Evolutionary conservation across 768 basidiomycete genomes (phyloP), one percentile per base, ranked within the genome.

Genomic region (Termitomyces sp.): DNA sequence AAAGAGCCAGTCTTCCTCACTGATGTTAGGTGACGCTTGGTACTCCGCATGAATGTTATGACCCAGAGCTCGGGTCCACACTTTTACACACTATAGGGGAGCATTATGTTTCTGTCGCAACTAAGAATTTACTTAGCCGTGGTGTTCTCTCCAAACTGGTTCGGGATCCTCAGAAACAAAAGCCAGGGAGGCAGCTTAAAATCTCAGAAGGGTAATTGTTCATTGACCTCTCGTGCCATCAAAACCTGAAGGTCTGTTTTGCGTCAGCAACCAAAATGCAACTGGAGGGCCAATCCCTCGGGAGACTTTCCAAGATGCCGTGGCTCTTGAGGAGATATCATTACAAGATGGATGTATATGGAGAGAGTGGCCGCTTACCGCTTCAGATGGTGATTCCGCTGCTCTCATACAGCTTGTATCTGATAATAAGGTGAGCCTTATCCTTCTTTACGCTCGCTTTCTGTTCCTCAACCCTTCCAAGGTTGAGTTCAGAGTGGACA

Each of bases 341-440:
- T 65, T 71, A 28, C 77, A 79, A 44, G 55, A 56, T 47, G 79
- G 79, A 12, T 74, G 79, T 6, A 76, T 74, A 1, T 89, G 85
- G 81, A 80, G 84, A 49, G 85, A 88, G 56, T 97, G 95, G 94
- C 84, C 91, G 0, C 69, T 93, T 49, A 75, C 88, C 33, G 85
- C 91, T 4, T 83, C 83, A 3, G 93, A 93, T 63, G 93, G 95
- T 8, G 91, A 95, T 63, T 77, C 85, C 51, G 88, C 90, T 14
- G 83, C 87, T 0, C 71, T 96, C 60, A 74, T 93, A 35, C 82
- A 91, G 60, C 76, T 93, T n/a, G 84, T 87, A n/a, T 95, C 93
- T 0, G 87, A 91, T 59, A 81, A 86, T 61, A 87, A 87, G 75
- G 91, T 87, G 64, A 64, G 75, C 44, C 2, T 48, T 43, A 20